Base-by-base conservation (phyloP, 75 land plant genomes). In the Pinus tabuliformis region DNA sequence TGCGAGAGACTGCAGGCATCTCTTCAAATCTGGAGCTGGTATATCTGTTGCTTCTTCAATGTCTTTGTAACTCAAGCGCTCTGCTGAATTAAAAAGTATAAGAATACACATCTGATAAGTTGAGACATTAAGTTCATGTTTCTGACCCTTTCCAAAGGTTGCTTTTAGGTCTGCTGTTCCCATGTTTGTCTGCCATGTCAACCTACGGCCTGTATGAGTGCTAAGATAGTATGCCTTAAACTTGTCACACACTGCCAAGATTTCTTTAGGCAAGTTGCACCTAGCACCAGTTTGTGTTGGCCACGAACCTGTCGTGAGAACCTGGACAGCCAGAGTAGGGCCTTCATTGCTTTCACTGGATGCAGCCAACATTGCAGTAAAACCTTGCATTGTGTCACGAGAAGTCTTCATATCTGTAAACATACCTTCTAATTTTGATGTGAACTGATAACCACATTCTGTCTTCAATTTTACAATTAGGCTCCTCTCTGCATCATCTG, bases 381-480 rank as follows among this genome's bases (percentile, higher is more conserved):
- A 96, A 11, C 91, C 95, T 73, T 96, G 95, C 95, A 94, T 92
- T 0, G 98, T 96, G 74, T 96, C 99, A 74, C 86, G 87, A 45
- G 99, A 96, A 36, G 99, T 96, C 71, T 89, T 96, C 99, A 96
- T 96, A 75, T 96, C 99, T 11, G 95, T 92, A 72, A 97, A 97
- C 99, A 97, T 97, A 58, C 99, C 98, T 83, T 97, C 99, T 76
- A 97, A 79, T 79, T 97, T 97, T n/a, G 95, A 95, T 21, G 99
- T 97, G 62, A 97, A 97, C 79, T 97, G 99, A 77, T 95, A 95
- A 4, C 99, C 99, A 84, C 99, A 97, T 66, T 97, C 98, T 52
- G 99, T 97, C 83, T 97, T 97, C 15, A 97, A 89, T 85, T 95
- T 94, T 26, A 94, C 93, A 58, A 97, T 91, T 70, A 97, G 70